Conservation (phyloP, 495 filamentous ascomycete species). For the Trichoderma reesei region DNA sequence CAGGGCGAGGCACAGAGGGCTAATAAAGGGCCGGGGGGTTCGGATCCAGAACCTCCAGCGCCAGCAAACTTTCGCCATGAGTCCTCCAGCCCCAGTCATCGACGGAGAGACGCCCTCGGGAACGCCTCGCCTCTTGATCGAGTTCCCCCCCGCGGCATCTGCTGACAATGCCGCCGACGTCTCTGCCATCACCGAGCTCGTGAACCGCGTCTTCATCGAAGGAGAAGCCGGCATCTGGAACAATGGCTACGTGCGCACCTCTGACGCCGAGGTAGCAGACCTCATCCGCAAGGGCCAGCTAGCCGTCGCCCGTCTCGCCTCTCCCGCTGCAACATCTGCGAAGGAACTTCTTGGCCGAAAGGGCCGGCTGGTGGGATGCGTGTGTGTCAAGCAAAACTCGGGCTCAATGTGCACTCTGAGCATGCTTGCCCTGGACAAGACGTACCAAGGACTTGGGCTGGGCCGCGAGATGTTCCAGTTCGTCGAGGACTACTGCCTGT, state of each 20-base stretch:
- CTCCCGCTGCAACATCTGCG: background rate
- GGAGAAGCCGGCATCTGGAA: conserved; percentile 20
- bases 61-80: background rate
- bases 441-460: conserved; percentile 15
- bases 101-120: background rate
- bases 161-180: background rate
- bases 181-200: conserved; percentile 8
- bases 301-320: conserved; percentile 13
- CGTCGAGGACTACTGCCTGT: conserved; percentile 16
- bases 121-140: background rate
- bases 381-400: conserved; percentile 13
- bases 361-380: conserved; percentile 15
- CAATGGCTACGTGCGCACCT: conserved; percentile 16
- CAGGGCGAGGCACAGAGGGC: too few relatives aligned
- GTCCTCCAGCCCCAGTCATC: background rate
- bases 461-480: conserved; percentile 17
- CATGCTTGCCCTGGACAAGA: conserved; percentile 15
- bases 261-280: conserved; percentile 12
- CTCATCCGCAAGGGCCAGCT: conserved; percentile 15
- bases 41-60: background rate
- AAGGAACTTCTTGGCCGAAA: background rate
- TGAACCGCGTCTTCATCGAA: conserved; percentile 16
- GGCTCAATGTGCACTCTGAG: conserved; percentile 15
- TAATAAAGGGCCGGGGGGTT: too few relatives aligned
- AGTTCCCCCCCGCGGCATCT: background rate